phyloP scores from a whole-genome alignment of 2,329 filamentous ascomycete genomes.

The Scorias spongiosa region DNA sequence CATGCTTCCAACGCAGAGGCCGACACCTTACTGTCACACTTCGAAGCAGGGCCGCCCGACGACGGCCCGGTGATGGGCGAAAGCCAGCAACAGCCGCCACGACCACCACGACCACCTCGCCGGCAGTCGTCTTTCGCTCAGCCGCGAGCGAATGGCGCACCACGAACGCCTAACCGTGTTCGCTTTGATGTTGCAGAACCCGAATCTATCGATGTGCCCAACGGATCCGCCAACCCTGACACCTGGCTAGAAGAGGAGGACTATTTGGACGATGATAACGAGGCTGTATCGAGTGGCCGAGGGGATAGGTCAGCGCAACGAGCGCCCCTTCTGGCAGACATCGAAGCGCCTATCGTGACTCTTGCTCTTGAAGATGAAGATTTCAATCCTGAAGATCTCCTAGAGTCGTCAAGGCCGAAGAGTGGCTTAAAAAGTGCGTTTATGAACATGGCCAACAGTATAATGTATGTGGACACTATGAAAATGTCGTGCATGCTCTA shows the following conservation, averaged over 20 bases:
- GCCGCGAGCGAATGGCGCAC: slow-evolving; percentile 33
- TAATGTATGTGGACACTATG: slow-evolving; percentile 44
- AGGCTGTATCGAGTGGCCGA: slow-evolving; percentile 5
- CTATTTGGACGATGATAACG: slow-evolving; percentile 31
- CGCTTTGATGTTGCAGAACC: slow-evolving; percentile 47
- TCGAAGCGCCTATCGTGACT: slow-evolving; percentile 67
- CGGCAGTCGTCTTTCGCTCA: slow-evolving; percentile 31
- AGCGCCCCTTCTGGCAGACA: slow-evolving; percentile 61
- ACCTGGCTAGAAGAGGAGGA: slow-evolving; percentile 46
- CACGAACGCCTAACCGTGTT: slow-evolving; percentile 56
- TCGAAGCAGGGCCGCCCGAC: slow-evolving; percentile 12
- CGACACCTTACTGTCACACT: slow-evolving; percentile 14
- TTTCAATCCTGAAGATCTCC: slow-evolving; percentile 41
- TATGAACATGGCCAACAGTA: slow-evolving; percentile 99
- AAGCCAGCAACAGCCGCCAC: slow-evolving; percentile 1
- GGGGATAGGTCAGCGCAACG: slow-evolving; percentile 33
- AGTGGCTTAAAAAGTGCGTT: slow-evolving; percentile 78
- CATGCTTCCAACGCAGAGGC: slow-evolving; percentile 7
- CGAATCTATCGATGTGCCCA: slow-evolving; percentile 8
- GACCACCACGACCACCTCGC: slow-evolving; percentile 5
- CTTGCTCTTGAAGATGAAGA: slow-evolving; percentile 43
- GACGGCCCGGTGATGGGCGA: slow-evolving; percentile 9
- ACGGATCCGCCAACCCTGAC: slow-evolving; percentile 10
- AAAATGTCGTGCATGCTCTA: no score
- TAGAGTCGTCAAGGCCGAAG: slow-evolving; percentile 57